Base-by-base conservation (phyloP, 805 yeast species). In the Kazachstania kunashirensis region DNA sequence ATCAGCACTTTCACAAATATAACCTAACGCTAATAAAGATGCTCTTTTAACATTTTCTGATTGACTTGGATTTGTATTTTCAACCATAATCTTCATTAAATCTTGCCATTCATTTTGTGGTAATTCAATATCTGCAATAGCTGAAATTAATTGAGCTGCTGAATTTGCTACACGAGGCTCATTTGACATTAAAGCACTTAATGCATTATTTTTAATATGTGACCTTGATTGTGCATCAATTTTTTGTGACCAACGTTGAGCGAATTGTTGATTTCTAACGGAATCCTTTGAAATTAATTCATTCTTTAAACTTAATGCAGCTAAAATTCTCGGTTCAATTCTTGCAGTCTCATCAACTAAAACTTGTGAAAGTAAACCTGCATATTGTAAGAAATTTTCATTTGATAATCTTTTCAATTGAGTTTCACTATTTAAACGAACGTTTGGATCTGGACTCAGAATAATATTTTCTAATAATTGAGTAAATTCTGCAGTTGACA, bases 51-150 rank as follows among this genome's bases (percentile, higher is more conserved):
- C 77, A 53, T 79, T 67, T 39, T 74, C 84, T 24, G 88, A 82
- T 53, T 79, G 78, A 33, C 78, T 84, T 6, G 81, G 68, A 50
- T 76, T 77, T 23, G 97, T 92, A 61, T 85, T 84, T 44, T 81
- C 85, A 33, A 92, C 89, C 53, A 92, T 80, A 29, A 74, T 73
- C 37, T 78, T 74, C 65, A 89, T 84, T 52, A 92, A 70, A 42
- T 82, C 89, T 19, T 80, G 77, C 98, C 98, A 92, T 54, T 81
- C 84, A 45, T 71, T 70, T 44, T 80, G 66, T 31, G 96, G 96
- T 45, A 92, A 69, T 59, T 92, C 98, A 39, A 89, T 84, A 45
- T 80, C 89, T n/a, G 96, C 98, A 50, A 92, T 84, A 9, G 96
- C 94, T 24, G 97, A 95, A 35, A 92, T 89, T 46, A 89, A 69